Percentiles rank a stretch among this genome's conserved stretches.
These are phyloP conservation scores for Trametes maxima DNA, from an alignment of 768 basidiomycete species.

Conservation along the genomic window DNA sequence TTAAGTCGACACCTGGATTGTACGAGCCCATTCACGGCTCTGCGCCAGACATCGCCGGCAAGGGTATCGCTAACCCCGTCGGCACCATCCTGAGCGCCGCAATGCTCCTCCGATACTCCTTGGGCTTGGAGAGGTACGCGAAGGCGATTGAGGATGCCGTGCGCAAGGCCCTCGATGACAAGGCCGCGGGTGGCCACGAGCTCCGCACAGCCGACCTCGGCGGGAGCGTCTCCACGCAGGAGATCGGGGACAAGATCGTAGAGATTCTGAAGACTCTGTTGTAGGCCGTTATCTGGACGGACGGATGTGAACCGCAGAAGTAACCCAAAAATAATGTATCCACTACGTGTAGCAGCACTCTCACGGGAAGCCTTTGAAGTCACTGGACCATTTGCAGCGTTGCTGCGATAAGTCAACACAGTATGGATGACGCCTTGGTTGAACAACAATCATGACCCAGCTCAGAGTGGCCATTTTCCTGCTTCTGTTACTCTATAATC, in stretches of 20 bases:
- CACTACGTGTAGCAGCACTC: conserved; percentile 14
- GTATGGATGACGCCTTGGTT: not conserved
- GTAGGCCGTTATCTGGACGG: conserved; percentile 32
- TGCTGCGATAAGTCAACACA: not conserved
- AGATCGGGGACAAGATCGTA: conserved; percentile 84
- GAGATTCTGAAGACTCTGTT: conserved; percentile 66
- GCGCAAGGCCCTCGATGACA: conserved; percentile 78
- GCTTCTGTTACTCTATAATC: not conserved
- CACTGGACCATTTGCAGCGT: not conserved
- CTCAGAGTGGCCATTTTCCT: not conserved
- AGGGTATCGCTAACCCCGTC: conserved; percentile 89
- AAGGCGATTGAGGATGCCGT: conserved; percentile 90
- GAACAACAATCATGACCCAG: not conserved
- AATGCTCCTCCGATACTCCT: conserved; percentile 94
- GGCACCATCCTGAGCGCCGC: conserved; percentile 97
- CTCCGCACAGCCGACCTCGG: conserved; percentile 87
- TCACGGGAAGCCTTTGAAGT: conserved; percentile 5
- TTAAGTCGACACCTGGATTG: conserved; percentile 81
- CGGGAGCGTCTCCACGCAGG: conserved; percentile 70
- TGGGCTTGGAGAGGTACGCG: conserved; percentile 85
- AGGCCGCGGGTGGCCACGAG: conserved; percentile 70
- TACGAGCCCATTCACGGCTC: conserved; percentile 99
- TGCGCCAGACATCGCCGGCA: conserved; percentile 93
- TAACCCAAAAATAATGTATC: conserved; percentile 17
- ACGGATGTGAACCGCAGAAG: conserved; percentile 6